These are phyloP conservation scores for Aspergillus coremiiformis DNA, from an alignment of 495 filamentous ascomycete genomes.

Conservation along the genomic window DNA sequence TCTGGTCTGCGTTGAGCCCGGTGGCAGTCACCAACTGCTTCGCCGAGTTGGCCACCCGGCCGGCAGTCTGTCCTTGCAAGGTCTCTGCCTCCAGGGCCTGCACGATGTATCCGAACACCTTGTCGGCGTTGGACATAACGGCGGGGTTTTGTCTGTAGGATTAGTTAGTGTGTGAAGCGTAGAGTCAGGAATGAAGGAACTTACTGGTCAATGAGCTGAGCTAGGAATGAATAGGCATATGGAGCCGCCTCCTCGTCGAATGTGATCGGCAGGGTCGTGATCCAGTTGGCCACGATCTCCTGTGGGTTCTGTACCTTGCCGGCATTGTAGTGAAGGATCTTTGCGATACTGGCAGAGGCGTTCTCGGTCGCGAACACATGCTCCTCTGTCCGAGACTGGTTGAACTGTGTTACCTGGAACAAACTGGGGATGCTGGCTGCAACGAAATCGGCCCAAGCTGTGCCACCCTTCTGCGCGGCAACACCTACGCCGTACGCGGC, in stretches of 20 bases:
- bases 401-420: constrained; percentile 73
- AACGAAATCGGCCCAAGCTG: constrained; percentile 75
- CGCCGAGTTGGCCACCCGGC: constrained; percentile 61
- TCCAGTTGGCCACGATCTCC: constrained; percentile 69
- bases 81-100: constrained; percentile 88
- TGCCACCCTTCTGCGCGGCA: constrained; percentile 86
- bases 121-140: constrained; percentile 63
- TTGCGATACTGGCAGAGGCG: constrained; percentile 92
- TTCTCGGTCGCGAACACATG: constrained; percentile 98
- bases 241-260: constrained; percentile 98
- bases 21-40: constrained; percentile 65
- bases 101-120: constrained; percentile 74
- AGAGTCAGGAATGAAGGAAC: constrained; percentile 28
- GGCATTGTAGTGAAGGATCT: constrained; percentile 84
- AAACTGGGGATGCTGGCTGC: constrained; percentile 69
- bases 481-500: constrained; percentile 95
- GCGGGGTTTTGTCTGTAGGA: constrained; percentile 72
- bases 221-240: constrained; percentile 89
- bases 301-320: constrained; percentile 65
- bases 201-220: constrained; percentile 89
- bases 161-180: constrained; percentile 12
- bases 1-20: constrained; percentile 59
- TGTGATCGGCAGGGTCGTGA: constrained; percentile 80
- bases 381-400: constrained; percentile 78
- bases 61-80: constrained; percentile 71